These are phyloP conservation scores for Hamamelis virginiana DNA, from an alignment of 164 flowering plant genomes.

Conservation along the genomic window DNA sequence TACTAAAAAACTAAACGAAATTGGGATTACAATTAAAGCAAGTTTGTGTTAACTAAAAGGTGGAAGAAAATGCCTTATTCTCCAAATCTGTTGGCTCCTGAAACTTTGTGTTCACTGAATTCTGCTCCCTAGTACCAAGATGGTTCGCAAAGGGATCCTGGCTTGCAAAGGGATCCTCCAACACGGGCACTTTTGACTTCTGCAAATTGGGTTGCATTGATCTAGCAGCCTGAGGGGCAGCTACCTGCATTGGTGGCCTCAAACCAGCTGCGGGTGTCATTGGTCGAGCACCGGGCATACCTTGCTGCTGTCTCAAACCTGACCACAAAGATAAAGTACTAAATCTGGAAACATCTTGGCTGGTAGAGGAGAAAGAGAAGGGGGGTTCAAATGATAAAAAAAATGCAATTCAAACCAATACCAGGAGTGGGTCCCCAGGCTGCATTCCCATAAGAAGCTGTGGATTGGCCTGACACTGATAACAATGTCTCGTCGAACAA, in stretches of 20 bases:
- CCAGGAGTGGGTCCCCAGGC: slow-evolving; percentile 67
- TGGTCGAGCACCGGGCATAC: slow-evolving; percentile 46
- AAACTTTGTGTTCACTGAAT: slow-evolving; percentile 13
- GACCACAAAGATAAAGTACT: slow-evolving; percentile 9
- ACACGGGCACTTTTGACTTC: slow-evolving; percentile 19
- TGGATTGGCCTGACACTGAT: slow-evolving; percentile 54
- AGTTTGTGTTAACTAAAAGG: neutral
- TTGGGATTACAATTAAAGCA: neutral
- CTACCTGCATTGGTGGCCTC: slow-evolving; percentile 53
- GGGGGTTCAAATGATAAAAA: neutral
- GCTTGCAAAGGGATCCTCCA: slow-evolving; percentile 31
- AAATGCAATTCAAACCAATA: slow-evolving; percentile 23
- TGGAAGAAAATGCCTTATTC: slow-evolving; percentile 31
- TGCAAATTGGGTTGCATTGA: slow-evolving; percentile 25
- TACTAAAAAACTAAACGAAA: neutral
- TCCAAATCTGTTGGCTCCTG: slow-evolving; percentile 24
- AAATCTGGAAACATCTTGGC: neutral
- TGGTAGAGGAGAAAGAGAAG: neutral
- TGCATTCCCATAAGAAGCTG: slow-evolving; percentile 50
- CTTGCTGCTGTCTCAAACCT: slow-evolving; percentile 66
- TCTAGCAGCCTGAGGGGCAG: slow-evolving; percentile 38
- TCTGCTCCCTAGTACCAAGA: slow-evolving; percentile 22
- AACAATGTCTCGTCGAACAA: slow-evolving; percentile 65
- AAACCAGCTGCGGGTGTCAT: slow-evolving; percentile 35
- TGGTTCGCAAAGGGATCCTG: slow-evolving; percentile 30